phyloP scores from a whole-genome alignment of 139 green algal genomes.

The Chlorella sp. region DNA sequence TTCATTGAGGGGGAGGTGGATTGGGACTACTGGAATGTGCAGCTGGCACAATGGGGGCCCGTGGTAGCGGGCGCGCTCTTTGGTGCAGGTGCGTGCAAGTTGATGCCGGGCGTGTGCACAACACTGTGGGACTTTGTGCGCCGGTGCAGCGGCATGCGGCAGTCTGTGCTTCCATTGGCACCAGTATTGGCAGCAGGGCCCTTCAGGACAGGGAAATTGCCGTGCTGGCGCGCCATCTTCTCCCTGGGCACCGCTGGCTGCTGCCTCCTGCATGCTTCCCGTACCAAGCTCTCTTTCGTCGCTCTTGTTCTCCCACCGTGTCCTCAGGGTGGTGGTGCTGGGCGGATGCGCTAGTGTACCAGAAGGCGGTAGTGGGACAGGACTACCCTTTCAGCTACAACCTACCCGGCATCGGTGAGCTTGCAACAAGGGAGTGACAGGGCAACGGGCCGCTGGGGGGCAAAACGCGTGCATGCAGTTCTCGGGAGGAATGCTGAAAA shows the following conservation, averaged over 20 bases:
- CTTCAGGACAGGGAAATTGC: background rate
- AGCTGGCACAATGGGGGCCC: conserved; percentile 33
- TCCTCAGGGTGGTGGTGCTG: conserved; percentile 48
- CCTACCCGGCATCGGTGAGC: conserved; percentile 35
- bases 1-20: conserved; percentile 58
- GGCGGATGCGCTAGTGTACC: conserved; percentile 48
- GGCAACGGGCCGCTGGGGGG: background rate
- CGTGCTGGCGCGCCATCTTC: background rate
- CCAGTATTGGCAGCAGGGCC: background rate
- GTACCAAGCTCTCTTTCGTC: background rate
- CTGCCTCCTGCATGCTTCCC: background rate
- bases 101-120: background rate
- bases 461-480: background rate
- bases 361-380: conserved; percentile 22
- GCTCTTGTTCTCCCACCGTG: no score
- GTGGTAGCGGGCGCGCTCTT: conserved; percentile 52
- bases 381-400: conserved; percentile 54
- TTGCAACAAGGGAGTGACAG: background rate
- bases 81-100: conserved; percentile 33
- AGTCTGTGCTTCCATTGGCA: background rate
- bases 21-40: conserved; percentile 31
- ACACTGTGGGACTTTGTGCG: background rate
- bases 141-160: background rate
- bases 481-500: background rate
- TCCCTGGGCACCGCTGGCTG: background rate